Evolutionary conservation across 306 rosid genomes (phyloP).

Genomic region (Dryas alaskensis): DNA sequence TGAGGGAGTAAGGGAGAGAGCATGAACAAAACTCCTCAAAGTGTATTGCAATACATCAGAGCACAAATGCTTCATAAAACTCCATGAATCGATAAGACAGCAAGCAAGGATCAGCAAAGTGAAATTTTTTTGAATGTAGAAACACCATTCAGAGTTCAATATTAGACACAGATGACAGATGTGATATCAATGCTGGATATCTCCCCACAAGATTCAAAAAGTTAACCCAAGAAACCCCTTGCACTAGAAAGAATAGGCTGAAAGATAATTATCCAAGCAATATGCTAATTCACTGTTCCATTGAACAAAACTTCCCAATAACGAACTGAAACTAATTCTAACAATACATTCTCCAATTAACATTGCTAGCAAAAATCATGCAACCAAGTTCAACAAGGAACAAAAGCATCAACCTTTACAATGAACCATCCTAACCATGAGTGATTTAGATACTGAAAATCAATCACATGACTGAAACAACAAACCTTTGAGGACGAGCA

Average conservation of each 20-base stretch:
- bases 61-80: neutral
- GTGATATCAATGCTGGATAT: neutral
- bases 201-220: neutral
- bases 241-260: neutral
- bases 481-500: slow-evolving; percentile 57
- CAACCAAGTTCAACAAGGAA: slow-evolving; percentile 4
- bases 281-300: slow-evolving; percentile 3
- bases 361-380: neutral
- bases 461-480: slow-evolving; percentile 12
- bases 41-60: neutral
- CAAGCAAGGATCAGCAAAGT: neutral
- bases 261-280: neutral
- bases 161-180: neutral
- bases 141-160: neutral
- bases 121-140: neutral
- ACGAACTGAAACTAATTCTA: neutral
- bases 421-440: neutral
- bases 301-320: neutral
- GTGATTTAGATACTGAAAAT: neutral
- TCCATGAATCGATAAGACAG: neutral
- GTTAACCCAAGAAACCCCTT: neutral
- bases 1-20: neutral
- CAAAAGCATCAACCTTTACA: slow-evolving; percentile 12
- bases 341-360: slow-evolving; percentile 4
- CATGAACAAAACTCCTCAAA: neutral